Evolutionary conservation across 2,329 filamentous ascomycete species (phyloP), one percentile per base, ranked within the genome.

Genomic region (Penicillium sp.): DNA sequence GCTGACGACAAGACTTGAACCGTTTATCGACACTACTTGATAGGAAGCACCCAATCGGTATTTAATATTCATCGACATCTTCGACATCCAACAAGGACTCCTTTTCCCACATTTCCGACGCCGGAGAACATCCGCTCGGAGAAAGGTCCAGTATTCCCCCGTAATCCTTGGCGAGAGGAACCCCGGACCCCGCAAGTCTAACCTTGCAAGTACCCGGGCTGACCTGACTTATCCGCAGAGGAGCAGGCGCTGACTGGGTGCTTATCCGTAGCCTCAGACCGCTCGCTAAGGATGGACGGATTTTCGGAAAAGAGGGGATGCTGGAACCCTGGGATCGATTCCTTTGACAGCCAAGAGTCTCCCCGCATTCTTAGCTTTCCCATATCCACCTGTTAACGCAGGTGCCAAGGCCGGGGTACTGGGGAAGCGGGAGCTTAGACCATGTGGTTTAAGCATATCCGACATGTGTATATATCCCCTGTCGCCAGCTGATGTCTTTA

Each of bases 331-430:
- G 38, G 38, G 11, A 21, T 16, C 29, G 2, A 9, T 18, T 29
- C 47, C 47, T 43, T 43, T 40, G 42, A 49, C n/a, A 39, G 27
- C 39, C 38, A 49, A 43, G 27, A 21, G 38, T 59, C 36, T 18
- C 56, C 49, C 56, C 56, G 53, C 56, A 52, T 49, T 49, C 31
- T 49, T 31, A 50, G 45, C 40, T 40, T 22, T 43, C 18, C 4
- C 38, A 29, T 16, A 40, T 31, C 53, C 48, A 36, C 44, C 18
- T 31, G 27, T 14, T 24, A 46, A 9, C 34, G 9, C 44, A 32
- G 29, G 31, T 14, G 53, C 52, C 45, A 58, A 56, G 46, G 22
- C 49, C 24, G 56, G 49, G 53, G 48, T 40, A 56, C 38, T 47
- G 53, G 29, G 42, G 53, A 18, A 32, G 22, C 8, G 42, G 8